phyloP scores from a whole-genome alignment of 2,329 filamentous ascomycete species.

The Penicillium oxalicum region DNA sequence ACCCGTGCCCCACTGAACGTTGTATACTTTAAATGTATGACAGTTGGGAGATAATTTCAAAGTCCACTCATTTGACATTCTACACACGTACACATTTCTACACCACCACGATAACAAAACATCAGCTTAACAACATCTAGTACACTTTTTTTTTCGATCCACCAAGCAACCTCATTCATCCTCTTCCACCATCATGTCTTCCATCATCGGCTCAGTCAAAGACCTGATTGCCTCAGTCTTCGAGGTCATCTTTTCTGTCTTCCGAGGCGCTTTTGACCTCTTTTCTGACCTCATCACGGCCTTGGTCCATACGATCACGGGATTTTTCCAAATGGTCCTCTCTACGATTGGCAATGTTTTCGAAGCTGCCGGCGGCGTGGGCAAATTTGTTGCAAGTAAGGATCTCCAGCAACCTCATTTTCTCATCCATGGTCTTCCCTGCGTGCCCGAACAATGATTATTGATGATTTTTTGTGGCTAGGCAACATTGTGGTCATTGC shows the following conservation, averaged over 20 bases:
- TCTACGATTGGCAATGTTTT: constrained; percentile 1
- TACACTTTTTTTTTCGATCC: background rate
- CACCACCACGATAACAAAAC: too few relatives aligned
- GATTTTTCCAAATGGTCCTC: background rate
- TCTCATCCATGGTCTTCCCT: too few relatives aligned
- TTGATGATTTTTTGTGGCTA: background rate
- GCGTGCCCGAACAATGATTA: too few relatives aligned
- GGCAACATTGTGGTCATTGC: constrained; percentile 15
- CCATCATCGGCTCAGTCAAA: constrained; percentile 15
- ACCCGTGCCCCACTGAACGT: too few relatives aligned
- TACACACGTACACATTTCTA: too few relatives aligned
- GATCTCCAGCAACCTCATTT: background rate
- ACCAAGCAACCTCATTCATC: background rate
- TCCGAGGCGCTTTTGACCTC: constrained; percentile 5
- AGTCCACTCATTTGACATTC: too few relatives aligned
- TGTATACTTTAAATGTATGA: too few relatives aligned
- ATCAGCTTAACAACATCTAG: background rate
- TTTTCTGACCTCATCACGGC: constrained; percentile 2
- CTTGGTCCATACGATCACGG: constrained; percentile 5
- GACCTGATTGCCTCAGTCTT: constrained; percentile 13
- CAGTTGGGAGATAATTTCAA: too few relatives aligned
- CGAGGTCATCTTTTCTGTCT: constrained; percentile 16
- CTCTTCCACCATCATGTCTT: constrained; percentile 11
- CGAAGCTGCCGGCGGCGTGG: constrained; percentile 12
- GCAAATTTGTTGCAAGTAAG: constrained; percentile 15